Percentiles rank a stretch among this genome's conserved stretches.
Conservation (phyloP, 257 asterid species). For the Cinchona pubescens region DNA sequence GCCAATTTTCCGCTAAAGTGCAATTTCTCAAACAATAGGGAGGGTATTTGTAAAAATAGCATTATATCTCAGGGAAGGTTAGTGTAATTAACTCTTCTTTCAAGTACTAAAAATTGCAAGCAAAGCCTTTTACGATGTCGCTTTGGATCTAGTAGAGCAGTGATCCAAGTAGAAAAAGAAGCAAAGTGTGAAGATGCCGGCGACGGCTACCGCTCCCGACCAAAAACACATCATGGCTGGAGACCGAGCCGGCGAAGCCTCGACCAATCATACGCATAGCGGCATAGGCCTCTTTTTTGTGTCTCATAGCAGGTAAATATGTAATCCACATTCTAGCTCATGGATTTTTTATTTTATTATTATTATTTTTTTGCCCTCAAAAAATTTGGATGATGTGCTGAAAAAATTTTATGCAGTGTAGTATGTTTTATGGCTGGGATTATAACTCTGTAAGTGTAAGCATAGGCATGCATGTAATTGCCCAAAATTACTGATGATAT, state of each 20-base stretch:
- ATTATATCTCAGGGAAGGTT: background rate
- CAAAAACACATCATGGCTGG: constrained; percentile 44
- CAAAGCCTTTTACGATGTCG: background rate
- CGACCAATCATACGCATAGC: constrained; percentile 79
- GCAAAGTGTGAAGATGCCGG: background rate
- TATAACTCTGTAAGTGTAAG: constrained; percentile 52
- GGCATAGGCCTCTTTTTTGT: constrained; percentile 73
- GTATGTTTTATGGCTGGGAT: constrained; percentile 74
- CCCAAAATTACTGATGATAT: background rate
- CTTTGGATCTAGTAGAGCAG: background rate
- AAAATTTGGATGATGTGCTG: background rate
- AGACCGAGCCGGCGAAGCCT: constrained; percentile 52
- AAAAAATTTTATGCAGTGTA: constrained; percentile 46
- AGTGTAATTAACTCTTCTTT: background rate
- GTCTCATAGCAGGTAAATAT: constrained; percentile 41
- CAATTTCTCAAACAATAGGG: background rate
- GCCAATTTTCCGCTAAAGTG: no score
- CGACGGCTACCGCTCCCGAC: background rate
- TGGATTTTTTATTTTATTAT: constrained; percentile 1
- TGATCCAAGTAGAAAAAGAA: background rate
- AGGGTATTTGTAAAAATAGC: background rate
- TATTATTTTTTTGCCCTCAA: background rate
- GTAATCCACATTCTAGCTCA: background rate
- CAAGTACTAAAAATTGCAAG: background rate
- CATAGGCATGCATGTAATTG: constrained; percentile 71